phyloP scores from a whole-genome alignment of 345 rosid genomes.

The Salix brachista region DNA sequence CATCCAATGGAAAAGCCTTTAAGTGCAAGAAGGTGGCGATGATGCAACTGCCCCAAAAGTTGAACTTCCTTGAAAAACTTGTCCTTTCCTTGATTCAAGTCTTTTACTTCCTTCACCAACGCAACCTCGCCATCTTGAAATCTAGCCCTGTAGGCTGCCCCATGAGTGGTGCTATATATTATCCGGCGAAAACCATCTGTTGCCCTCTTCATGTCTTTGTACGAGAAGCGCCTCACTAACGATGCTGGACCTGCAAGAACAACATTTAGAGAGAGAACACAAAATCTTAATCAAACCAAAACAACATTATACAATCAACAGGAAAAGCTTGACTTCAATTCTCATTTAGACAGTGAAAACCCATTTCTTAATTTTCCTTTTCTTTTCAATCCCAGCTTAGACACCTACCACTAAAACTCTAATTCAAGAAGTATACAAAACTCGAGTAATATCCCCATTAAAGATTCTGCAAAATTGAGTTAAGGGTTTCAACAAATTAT shows the following conservation, averaged over 20 bases:
- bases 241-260: conserved; percentile 47
- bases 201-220: conserved; percentile 71
- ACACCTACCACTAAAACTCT: not conserved
- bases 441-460: not conserved
- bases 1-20: conserved; percentile 67
- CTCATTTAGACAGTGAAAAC: not conserved
- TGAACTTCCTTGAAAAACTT: conserved; percentile 65
- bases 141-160: conserved; percentile 70
- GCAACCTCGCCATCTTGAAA: conserved; percentile 60
- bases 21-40: conserved; percentile 88
- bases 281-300: not conserved
- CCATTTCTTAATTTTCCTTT: not conserved
- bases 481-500: not conserved
- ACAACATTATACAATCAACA: not conserved
- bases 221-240: conserved; percentile 51
- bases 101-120: conserved; percentile 68
- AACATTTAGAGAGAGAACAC: not conserved
- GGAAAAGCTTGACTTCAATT: not conserved
- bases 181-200: conserved; percentile 65
- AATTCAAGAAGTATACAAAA: not conserved
- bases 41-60: conserved; percentile 73
- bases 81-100: conserved; percentile 44
- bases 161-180: conserved; percentile 54
- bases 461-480: not conserved
- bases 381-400: not conserved